Conservation (phyloP, 2,329 filamentous ascomycete genomes). For the Paecilomyces formosus region DNA sequence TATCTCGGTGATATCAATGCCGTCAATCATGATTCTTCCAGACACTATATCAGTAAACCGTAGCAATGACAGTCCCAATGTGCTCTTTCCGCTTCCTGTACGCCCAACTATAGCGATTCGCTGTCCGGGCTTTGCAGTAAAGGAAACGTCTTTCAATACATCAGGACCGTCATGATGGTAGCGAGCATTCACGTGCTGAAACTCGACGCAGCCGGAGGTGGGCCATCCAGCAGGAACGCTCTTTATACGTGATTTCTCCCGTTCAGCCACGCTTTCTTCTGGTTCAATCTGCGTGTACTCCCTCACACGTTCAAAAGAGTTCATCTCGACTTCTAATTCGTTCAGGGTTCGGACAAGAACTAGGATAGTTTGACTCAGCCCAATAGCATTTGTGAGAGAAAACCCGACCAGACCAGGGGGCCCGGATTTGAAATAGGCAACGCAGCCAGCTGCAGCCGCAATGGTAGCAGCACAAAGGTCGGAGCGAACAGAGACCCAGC, state of each 20-base stretch:
- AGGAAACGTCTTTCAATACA: conserved; percentile 16
- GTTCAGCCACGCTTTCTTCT: conserved; percentile 12
- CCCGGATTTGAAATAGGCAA: conserved; percentile 43
- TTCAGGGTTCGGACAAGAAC: conserved; percentile 48
- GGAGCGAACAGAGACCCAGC: conserved; percentile 50
- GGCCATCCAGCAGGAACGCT: conserved; percentile 16
- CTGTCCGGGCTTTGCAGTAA: conserved; percentile 15
- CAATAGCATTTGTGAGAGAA: conserved; percentile 50
- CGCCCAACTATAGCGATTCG: conserved; percentile 21
- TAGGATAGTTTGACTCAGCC: conserved; percentile 46
- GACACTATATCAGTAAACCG: conserved; percentile 45
- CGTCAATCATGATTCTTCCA: conserved; percentile 50
- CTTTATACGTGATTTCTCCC: not conserved
- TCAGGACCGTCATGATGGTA: conserved; percentile 14
- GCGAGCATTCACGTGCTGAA: conserved; percentile 15
- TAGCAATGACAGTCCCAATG: conserved; percentile 48
- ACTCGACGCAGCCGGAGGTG: conserved; percentile 15
- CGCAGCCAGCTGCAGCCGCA: conserved; percentile 44
- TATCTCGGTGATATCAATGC: conserved; percentile 48
- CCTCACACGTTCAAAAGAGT: conserved; percentile 23
- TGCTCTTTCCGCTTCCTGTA: conserved; percentile 27
- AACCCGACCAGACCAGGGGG: conserved; percentile 50
- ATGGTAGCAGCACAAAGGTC: conserved; percentile 50
- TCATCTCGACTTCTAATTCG: conserved; percentile 51
- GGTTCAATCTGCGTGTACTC: conserved; percentile 18